Evolutionary conservation across 306 rosid genomes (phyloP), one percentile per base, ranked within the genome.

Genomic region (Coriaria nepalensis): DNA sequence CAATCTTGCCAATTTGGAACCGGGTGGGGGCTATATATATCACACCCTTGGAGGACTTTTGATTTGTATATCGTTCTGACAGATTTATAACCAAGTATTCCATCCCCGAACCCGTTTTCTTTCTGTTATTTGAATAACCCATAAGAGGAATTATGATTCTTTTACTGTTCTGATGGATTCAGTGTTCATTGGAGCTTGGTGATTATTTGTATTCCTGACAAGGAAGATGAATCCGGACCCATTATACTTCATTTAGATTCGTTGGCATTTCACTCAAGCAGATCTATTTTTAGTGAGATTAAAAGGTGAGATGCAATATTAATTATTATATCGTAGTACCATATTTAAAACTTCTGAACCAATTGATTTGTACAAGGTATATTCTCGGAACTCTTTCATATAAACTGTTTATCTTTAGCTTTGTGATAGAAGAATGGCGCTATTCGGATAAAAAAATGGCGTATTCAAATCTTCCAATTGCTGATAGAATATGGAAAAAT

Each of bases 121-220:
- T 53, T 55, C 32, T 29, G 40, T 47, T 20, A 20, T 20, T 20
- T 20, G 29, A 3, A 20, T 20, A 20, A 20, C 29, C 3, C 3
- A 3, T 20, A 1, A 20, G 29, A 20, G n/a, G 10, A 53, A 29
- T 32, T 32, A 20, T 40, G 20, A 40, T 29, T 57, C 29, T 47
- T 15, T 14, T 57, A 42, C 42, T 37, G 33, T 45, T 71, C 69
- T 53, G 10, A 29, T 57, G 13, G 51, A 36, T 67, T 43, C 78
- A 90, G 98, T 59, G 66, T 65, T 46, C 98, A 90, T 42, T 90
- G 98, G 98, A 90, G 98, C 79, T 78, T 90, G 73, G 84, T 69
- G 64, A 90, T 90, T 63, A 79, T 90, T 38, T 85, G 98, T 59
- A 68, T 74, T 53, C 98, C 98, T 11, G 78, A 79, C 62, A 75